Conservation (phyloP, 345 rosid genomes). For the Pugionium cornutum region DNA sequence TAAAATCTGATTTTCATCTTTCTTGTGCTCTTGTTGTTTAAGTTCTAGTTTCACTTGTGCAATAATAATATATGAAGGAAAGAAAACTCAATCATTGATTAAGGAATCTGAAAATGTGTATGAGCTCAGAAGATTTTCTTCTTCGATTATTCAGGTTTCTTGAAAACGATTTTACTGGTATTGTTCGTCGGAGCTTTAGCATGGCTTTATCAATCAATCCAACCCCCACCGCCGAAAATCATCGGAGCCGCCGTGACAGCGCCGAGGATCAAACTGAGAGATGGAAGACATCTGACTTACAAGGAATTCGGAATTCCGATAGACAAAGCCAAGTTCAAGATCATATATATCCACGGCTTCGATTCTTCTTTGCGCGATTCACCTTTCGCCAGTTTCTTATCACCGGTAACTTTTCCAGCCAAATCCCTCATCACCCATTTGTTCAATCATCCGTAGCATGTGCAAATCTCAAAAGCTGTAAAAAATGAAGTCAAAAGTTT, state of each 20-base stretch:
- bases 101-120: background rate
- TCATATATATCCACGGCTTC: constrained; percentile 54
- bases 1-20: background rate
- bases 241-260: constrained; percentile 47
- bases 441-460: background rate
- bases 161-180: constrained; percentile 33
- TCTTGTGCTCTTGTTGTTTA: background rate
- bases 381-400: constrained; percentile 25
- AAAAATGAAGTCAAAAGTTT: background rate
- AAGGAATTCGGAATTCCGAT: constrained; percentile 48
- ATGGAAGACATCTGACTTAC: constrained; percentile 65
- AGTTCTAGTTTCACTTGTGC: background rate
- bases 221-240: constrained; percentile 47
- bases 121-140: constrained; percentile 10
- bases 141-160: constrained; percentile 8
- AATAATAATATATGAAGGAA: too few relatives aligned
- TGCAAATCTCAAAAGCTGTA: background rate
- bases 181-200: constrained; percentile 42
- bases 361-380: constrained; percentile 43
- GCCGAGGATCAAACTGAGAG: constrained; percentile 53
- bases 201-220: constrained; percentile 49
- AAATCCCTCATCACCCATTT: background rate
- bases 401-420: constrained; percentile 39
- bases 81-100: too few relatives aligned
- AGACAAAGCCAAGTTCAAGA: constrained; percentile 46